A percentile compares a stretch with the other conserved stretches of the same genome.
Conservation (phyloP, 495 filamentous ascomycete species). For the Hyaloscypha bicolor region DNA sequence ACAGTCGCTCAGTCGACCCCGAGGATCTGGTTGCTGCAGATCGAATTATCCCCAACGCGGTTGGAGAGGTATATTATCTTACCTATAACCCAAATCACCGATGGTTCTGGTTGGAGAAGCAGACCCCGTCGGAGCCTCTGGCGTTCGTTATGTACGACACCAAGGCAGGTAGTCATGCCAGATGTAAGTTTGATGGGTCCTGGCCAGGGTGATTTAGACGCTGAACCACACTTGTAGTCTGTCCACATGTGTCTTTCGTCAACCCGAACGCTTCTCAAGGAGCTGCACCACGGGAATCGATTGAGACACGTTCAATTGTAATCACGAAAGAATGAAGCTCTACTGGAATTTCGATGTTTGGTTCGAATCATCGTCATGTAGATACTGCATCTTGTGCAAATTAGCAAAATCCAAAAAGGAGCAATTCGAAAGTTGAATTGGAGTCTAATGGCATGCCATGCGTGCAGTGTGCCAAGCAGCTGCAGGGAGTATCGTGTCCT, state of each 20-base stretch:
- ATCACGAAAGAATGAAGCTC: neutral
- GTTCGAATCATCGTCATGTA: too few species aligned
- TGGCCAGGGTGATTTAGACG: neutral
- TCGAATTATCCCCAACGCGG: constrained; percentile 17
- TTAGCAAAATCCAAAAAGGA: too few species aligned
- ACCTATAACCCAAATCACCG: constrained; percentile 24
- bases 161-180: constrained; percentile 21
- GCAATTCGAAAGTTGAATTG: too few species aligned
- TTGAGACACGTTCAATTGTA: neutral
- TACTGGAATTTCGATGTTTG: too few species aligned
- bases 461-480: too few species aligned
- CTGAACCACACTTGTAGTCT: neutral
- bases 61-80: constrained; percentile 28
- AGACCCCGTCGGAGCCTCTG: constrained; percentile 22
- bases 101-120: constrained; percentile 28
- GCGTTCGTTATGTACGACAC: constrained; percentile 28
- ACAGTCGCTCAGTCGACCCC: constrained; percentile 23
- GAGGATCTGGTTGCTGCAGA: constrained; percentile 24
- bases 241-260: neutral
- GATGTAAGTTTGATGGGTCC: constrained; percentile 11
- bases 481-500: too few species aligned
- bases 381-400: too few species aligned
- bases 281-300: neutral
- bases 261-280: neutral
- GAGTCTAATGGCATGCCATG: too few species aligned